Evolutionary conservation across 768 basidiomycete species (phyloP).

Genomic region (Tricholoma sp.): DNA sequence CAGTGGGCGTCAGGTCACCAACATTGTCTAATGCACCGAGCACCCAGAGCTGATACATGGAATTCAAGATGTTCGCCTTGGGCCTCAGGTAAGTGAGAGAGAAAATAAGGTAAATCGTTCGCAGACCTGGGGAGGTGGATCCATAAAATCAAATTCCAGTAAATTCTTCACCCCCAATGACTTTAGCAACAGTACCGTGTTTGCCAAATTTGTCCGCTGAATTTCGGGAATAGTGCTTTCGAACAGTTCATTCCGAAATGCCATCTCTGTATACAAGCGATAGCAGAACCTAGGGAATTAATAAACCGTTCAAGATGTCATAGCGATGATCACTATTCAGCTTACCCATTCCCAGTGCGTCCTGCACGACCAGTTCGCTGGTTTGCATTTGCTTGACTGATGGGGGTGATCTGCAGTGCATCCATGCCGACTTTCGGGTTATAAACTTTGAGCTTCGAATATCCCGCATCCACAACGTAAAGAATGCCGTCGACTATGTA

Average conservation of each 20-base stretch:
- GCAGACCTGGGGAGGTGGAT: slow-evolving; percentile 94
- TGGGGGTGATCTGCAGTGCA: slow-evolving; percentile 96
- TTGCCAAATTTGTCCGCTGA: slow-evolving; percentile 95
- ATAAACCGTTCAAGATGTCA: slow-evolving; percentile 3
- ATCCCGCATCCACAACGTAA: slow-evolving; percentile 95
- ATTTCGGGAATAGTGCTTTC: slow-evolving; percentile 97
- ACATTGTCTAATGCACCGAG: slow-evolving; percentile 96
- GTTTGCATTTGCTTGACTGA: slow-evolving; percentile 97
- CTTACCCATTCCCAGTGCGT: slow-evolving; percentile 90
- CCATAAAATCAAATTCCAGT: slow-evolving; percentile 99
- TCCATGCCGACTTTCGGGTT: slow-evolving; percentile 99
- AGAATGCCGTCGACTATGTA: slow-evolving; percentile 88
- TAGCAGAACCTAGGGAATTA: slow-evolving; percentile 74
- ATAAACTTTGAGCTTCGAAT: slow-evolving; percentile 97
- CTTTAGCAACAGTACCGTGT: slow-evolving; percentile 92
- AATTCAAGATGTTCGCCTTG: slow-evolving; percentile 94
- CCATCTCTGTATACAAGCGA: slow-evolving; percentile 96
- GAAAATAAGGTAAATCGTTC: not conserved
- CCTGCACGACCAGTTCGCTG: slow-evolving; percentile 96
- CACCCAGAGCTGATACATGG: slow-evolving; percentile 99
- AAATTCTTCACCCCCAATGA: slow-evolving; percentile 96
- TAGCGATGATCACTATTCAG: slow-evolving; percentile 5
- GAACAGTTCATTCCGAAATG: slow-evolving; percentile 93
- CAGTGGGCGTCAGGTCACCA: slow-evolving; percentile 89
- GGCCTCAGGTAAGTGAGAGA: not conserved